Conservation (phyloP, 164 flowering plant genomes). For the Umbilicus rupestris region DNA sequence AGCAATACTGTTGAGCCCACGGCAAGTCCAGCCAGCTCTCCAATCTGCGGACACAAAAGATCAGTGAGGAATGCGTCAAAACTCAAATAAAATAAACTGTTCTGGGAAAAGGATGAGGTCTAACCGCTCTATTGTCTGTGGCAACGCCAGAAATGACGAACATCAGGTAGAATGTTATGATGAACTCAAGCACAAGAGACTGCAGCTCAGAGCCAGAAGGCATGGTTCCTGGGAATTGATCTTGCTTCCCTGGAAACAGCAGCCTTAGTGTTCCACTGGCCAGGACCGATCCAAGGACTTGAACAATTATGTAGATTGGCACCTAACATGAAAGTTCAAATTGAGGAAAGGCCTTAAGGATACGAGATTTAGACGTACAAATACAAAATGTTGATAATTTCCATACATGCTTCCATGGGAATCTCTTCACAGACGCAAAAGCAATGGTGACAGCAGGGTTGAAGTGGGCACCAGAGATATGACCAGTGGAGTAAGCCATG, state of each 20-base stretch:
- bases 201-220: conserved; percentile 39
- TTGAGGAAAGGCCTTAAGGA: background rate
- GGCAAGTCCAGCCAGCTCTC: conserved; percentile 83
- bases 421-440: conserved; percentile 42
- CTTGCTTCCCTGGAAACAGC: conserved; percentile 22
- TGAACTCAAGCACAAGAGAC: conserved; percentile 37
- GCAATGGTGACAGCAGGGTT: conserved; percentile 59
- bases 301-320: conserved; percentile 28
- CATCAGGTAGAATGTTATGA: conserved; percentile 56
- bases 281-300: conserved; percentile 35
- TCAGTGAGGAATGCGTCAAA: background rate
- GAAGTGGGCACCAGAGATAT: conserved; percentile 58
- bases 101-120: background rate
- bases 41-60: conserved; percentile 42
- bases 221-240: conserved; percentile 32
- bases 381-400: background rate
- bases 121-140: conserved; percentile 49
- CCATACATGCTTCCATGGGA: conserved; percentile 50
- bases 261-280: conserved; percentile 39
- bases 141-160: conserved; percentile 55
- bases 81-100: background rate
- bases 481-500: conserved; percentile 50
- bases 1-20: conserved; percentile 67
- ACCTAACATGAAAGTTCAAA: conserved; percentile 19
- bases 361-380: background rate